Conservation (phyloP, 208 protist species). For the Acanthamoeba culbertsoni region DNA sequence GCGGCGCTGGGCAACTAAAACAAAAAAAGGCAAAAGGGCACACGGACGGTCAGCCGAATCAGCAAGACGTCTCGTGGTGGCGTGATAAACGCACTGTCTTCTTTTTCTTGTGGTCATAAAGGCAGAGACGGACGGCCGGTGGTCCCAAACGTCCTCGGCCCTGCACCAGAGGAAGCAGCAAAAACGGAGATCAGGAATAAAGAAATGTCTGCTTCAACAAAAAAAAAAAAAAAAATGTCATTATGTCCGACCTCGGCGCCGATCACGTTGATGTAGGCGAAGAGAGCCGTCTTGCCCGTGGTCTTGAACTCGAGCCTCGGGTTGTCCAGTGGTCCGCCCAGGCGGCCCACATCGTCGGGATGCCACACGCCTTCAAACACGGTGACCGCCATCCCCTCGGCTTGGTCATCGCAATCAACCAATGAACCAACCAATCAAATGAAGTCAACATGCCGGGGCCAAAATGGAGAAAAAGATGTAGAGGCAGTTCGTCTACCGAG, state of each 20-base stretch:
- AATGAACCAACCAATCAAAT: too few relatives aligned
- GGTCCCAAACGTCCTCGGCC: neutral
- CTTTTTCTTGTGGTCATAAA: conserved; percentile 15
- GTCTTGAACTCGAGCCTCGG: conserved; percentile 5
- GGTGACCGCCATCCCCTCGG: neutral
- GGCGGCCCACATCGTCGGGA: neutral
- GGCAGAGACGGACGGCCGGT: neutral
- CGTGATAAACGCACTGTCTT: neutral
- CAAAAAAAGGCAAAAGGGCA: neutral
- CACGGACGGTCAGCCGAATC: neutral
- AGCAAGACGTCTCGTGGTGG: neutral
- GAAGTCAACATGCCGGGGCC: too few relatives aligned
- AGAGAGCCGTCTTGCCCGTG: neutral
- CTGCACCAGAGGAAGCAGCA: too few relatives aligned
- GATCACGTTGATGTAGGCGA: neutral
- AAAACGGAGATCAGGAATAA: too few relatives aligned
- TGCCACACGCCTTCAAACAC: neutral
- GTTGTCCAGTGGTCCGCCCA: neutral
- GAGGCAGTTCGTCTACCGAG: too few relatives aligned
- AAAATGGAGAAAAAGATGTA: too few relatives aligned
- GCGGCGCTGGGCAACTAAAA: neutral
- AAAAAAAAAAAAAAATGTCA: too few relatives aligned
- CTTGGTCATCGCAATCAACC: too few relatives aligned
- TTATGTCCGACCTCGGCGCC: neutral
- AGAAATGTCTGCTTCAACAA: too few relatives aligned